Base-by-base conservation (phyloP, 805 yeast species). In the Candida ortonii region DNA sequence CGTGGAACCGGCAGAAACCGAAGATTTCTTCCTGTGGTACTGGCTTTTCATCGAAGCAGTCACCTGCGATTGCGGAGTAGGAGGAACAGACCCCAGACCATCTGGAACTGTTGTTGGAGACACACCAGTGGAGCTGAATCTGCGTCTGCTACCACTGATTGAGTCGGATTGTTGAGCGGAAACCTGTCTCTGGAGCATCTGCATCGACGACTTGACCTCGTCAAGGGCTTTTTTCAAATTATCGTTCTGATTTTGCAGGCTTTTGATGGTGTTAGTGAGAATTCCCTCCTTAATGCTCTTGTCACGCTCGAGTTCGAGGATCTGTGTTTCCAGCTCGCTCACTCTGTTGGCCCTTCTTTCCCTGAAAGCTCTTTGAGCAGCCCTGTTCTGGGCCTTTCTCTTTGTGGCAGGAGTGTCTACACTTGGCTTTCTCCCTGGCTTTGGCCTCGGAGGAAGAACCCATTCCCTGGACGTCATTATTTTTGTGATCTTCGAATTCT, bases 291-390 rank as follows among this genome's bases (percentile, higher is more conserved):
- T 73, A 32, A 67, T 64, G 24, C 76, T 84, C 38, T 73, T 70
- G 47, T 77, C 89, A 45, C 74, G 71, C 59, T 83, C 90, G 33
- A 80, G 70, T 50, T 74, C 84, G 53, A 71, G 64, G 37, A 82
- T 68, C 58, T 76, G 78, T 33, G 71, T 74, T 55, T 86, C 95
- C 35, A 89, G 66, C 53, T 84, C 94, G 39, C 77, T 78, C 6
- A 87, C 85, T 33, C 88, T 64, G 20, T 84, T 83, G 13, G 96
- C 94, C 49, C 94, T 66, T 45, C 96, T 70, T 57, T 87, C 94
- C 45, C 96, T 65, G 63, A 86, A 85, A 2, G 97, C 94, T 38
- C 95, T 56, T 65, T 89, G 95, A 15, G 96, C 95, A n/a, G 93
- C 95, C 39, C 96, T 66, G 55, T 88, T 88, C 59, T 84, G 96